Evolutionary conservation across 768 basidiomycete species (phyloP).

Genomic region (Pholiota conissans): DNA sequence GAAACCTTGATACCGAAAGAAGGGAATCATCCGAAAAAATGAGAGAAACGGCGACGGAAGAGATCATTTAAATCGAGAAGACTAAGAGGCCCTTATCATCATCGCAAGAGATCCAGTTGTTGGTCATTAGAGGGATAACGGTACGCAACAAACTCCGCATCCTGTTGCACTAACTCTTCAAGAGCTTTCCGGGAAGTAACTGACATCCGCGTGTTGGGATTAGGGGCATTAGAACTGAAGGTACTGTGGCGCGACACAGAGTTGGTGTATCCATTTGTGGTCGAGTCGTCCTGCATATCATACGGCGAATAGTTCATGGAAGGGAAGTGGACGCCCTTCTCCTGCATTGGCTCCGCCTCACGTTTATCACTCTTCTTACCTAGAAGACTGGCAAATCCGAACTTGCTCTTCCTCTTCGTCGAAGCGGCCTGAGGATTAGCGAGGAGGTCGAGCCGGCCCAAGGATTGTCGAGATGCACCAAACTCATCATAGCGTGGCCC

Average conservation of each 20-base stretch:
- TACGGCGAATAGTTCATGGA: conserved; percentile 42
- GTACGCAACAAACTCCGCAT: conserved; percentile 82
- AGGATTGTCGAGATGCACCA: conserved; percentile 62
- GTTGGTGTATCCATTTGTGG: conserved; percentile 44
- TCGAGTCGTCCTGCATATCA: conserved; percentile 50
- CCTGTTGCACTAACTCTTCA: conserved; percentile 82
- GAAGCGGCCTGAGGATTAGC: conserved; percentile 32
- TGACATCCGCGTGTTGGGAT: conserved; percentile 52
- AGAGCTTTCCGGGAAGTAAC: conserved; percentile 68
- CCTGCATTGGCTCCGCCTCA: conserved; percentile 33
- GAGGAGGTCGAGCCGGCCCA: conserved; percentile 43
- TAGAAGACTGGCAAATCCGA: conserved; percentile 67
- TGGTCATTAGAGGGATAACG: conserved; percentile 83
- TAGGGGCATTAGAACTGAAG: conserved; percentile 35
- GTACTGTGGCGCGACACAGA: conserved; percentile 54
- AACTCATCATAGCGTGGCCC: conserved; percentile 68
- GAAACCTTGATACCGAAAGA: conserved; percentile 15
- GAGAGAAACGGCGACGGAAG: conserved; percentile 8
- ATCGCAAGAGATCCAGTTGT: conserved; percentile 58
- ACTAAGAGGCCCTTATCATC: conserved; percentile 9
- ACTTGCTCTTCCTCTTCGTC: conserved; percentile 71
- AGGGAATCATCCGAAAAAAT: conserved; percentile 12
- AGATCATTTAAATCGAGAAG: not conserved
- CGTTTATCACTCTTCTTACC: conserved; percentile 48
- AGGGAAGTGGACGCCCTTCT: conserved; percentile 46